These are phyloP conservation scores for Dioscorea zingiberensis DNA, from an alignment of 106 monocot species.

Conservation along the genomic window DNA sequence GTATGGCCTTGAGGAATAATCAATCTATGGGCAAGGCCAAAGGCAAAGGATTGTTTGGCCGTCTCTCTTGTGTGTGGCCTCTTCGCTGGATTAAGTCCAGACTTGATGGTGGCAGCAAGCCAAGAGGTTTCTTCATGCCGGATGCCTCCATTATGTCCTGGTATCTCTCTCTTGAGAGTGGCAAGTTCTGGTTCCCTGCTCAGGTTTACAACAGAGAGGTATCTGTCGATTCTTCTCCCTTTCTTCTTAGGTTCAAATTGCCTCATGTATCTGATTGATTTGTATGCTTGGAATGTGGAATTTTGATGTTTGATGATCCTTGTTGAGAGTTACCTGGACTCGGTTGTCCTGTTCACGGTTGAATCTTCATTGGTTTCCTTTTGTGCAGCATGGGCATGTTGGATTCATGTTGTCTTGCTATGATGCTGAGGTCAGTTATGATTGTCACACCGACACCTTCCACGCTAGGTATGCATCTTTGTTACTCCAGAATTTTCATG, in stretches of 20 bases:
- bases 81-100: slow-evolving; percentile 50
- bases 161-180: slow-evolving; percentile 64
- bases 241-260: too few species aligned
- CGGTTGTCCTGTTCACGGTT: too few species aligned
- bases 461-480: slow-evolving; percentile 44
- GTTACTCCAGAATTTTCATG: too few species aligned
- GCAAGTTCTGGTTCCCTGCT: slow-evolving; percentile 83
- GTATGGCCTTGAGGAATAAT: slow-evolving; percentile 22
- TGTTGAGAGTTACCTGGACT: too few species aligned
- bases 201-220: slow-evolving; percentile 93
- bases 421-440: slow-evolving; percentile 77
- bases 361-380: too few species aligned
- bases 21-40: not conserved
- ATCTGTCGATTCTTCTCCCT: too few species aligned
- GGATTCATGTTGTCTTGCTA: slow-evolving; percentile 86
- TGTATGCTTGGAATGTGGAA: too few species aligned
- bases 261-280: too few species aligned
- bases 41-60: slow-evolving; percentile 18
- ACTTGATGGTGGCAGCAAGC: slow-evolving; percentile 1
- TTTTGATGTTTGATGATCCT: too few species aligned
- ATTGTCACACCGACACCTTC: slow-evolving; percentile 56
- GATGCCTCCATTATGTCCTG: slow-evolving; percentile 51
- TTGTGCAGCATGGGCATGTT: slow-evolving; percentile 56
- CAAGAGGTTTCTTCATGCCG: not conserved
- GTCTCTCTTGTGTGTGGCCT: slow-evolving; percentile 38